phyloP scores from a whole-genome alignment of 495 filamentous ascomycete species.

The Oidiodendron maius region DNA sequence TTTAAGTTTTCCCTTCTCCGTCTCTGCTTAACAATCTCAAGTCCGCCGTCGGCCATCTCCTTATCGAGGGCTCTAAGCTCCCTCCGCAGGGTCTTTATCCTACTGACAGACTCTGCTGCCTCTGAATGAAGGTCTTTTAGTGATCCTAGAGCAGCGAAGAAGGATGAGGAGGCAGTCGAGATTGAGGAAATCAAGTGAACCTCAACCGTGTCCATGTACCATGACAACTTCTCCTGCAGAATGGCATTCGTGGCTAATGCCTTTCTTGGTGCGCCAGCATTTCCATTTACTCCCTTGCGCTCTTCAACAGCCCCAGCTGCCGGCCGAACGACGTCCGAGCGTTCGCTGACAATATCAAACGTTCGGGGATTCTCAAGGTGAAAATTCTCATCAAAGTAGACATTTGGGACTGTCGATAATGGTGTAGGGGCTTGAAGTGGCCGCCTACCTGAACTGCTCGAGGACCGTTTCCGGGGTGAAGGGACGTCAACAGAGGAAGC shows the following conservation, averaged over 20 bases:
- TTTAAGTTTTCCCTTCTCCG: constrained; percentile 78
- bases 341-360: constrained; percentile 94
- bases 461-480: constrained; percentile 40
- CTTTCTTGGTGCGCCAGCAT: constrained; percentile 62
- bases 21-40: constrained; percentile 80
- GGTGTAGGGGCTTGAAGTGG: constrained; percentile 66
- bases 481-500: constrained; percentile 44
- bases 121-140: constrained; percentile 86
- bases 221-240: constrained; percentile 96
- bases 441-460: constrained; percentile 43
- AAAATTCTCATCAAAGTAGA: constrained; percentile 95
- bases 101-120: constrained; percentile 82
- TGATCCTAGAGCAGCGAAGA: constrained; percentile 92
- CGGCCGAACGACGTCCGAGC: constrained; percentile 82
- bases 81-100: constrained; percentile 73
- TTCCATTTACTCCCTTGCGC: constrained; percentile 55
- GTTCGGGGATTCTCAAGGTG: constrained; percentile 93
- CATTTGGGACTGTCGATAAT: constrained; percentile 80
- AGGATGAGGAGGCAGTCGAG: constrained; percentile 88
- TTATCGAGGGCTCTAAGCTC: constrained; percentile 76
- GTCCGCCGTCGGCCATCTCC: constrained; percentile 79
- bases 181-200: constrained; percentile 96
- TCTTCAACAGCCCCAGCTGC: constrained; percentile 50
- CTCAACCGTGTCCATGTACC: constrained; percentile 99
- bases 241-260: constrained; percentile 95